Evolutionary conservation across 257 asterid genomes (phyloP).

Genomic region (Petunia secreta): DNA sequence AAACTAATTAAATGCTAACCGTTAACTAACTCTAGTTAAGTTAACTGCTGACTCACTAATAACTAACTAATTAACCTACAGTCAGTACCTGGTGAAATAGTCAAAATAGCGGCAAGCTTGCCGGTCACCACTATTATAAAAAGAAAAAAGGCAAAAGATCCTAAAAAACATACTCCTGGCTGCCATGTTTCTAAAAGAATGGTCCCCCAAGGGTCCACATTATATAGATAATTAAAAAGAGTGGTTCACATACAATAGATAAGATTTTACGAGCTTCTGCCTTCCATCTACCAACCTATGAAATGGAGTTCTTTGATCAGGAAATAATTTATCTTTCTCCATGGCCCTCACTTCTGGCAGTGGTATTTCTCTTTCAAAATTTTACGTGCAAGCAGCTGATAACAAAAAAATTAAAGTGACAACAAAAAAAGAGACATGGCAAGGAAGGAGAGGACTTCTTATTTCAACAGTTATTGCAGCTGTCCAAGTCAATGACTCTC

Average conservation of each 20-base stretch:
- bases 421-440: conserved; percentile 27
- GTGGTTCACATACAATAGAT: conserved; percentile 1
- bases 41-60: no score
- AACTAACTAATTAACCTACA: no score
- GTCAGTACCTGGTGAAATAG: no score
- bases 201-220: conserved; percentile 18
- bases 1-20: no score
- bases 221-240: background rate
- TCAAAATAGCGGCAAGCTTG: no score
- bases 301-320: background rate
- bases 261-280: background rate
- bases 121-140: no score
- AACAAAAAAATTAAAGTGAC: conserved; percentile 31
- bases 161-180: background rate
- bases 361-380: conserved; percentile 31
- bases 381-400: conserved; percentile 33
- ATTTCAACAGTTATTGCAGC: conserved; percentile 43
- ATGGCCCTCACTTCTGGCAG: conserved; percentile 48
- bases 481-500: conserved; percentile 49
- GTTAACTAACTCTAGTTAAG: no score
- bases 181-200: background rate
- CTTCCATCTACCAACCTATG: background rate
- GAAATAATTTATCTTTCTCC: background rate
- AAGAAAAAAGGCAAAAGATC: no score
- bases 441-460: conserved; percentile 63